phyloP scores from a whole-genome alignment of 495 filamentous ascomycete species.

The Podospora conica region DNA sequence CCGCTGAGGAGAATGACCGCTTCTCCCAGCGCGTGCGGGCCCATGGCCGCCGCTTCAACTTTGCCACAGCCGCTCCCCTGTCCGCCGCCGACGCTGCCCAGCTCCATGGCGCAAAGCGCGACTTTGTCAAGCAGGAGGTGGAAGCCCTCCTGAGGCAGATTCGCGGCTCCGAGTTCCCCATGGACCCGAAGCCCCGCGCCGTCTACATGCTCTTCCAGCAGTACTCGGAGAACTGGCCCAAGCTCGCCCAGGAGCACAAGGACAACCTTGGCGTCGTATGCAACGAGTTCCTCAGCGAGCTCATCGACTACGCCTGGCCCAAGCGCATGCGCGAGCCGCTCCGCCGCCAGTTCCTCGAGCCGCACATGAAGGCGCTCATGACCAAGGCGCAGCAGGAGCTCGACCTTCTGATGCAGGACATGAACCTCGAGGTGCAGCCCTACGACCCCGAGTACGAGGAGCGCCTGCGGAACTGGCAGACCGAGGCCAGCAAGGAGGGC shows the following conservation, averaged over 20 bases:
- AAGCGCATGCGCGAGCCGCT: constrained; percentile 35
- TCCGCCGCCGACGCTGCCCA: constrained; percentile 9
- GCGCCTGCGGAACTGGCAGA: constrained; percentile 30
- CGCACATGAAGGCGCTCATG: constrained; percentile 32
- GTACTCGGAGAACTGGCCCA: constrained; percentile 36
- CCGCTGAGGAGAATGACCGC: constrained; percentile 37
- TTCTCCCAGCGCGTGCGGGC: constrained; percentile 30
- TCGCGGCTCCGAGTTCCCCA: constrained; percentile 37
- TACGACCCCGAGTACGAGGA: constrained; percentile 39
- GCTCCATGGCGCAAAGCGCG: constrained; percentile 19
- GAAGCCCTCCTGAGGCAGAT: constrained; percentile 32
- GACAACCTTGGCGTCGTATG: constrained; percentile 38
- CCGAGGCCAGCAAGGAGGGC: constrained; percentile 20
- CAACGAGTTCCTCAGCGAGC: constrained; percentile 38
- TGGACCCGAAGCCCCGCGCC: constrained; percentile 34
- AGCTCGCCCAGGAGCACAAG: constrained; percentile 37
- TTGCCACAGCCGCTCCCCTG: constrained; percentile 9
- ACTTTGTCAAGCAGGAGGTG: constrained; percentile 33
- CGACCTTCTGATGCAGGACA: constrained; percentile 30
- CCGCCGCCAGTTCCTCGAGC: constrained; percentile 32
- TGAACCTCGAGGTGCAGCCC: constrained; percentile 36
- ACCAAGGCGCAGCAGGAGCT: constrained; percentile 35
- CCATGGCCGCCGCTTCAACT: constrained; percentile 35
- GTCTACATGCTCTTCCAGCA: constrained; percentile 42
- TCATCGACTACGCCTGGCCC: constrained; percentile 39